Evolutionary conservation across 495 filamentous ascomycete species (phyloP).

Genomic region (Hypoxylon subgilvum): DNA sequence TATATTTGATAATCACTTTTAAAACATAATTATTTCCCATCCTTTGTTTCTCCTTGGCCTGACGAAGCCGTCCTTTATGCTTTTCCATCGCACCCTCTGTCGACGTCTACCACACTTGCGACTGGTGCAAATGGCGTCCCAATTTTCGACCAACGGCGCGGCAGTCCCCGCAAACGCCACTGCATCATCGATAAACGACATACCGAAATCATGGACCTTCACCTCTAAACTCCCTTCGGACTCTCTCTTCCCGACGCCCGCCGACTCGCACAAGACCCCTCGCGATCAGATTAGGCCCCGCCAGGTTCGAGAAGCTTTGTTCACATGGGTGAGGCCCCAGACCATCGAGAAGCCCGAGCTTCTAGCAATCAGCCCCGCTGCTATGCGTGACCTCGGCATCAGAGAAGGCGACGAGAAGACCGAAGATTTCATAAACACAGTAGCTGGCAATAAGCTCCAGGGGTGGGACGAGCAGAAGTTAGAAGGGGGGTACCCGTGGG

Average conservation of each 20-base stretch:
- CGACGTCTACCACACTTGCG: slow-evolving; percentile 27
- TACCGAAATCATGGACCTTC: slow-evolving; percentile 87
- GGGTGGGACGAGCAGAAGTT: slow-evolving; percentile 64
- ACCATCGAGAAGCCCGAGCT: slow-evolving; percentile 72
- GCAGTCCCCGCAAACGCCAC: slow-evolving; percentile 31
- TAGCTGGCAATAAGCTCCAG: slow-evolving; percentile 79
- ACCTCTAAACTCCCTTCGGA: slow-evolving; percentile 81
- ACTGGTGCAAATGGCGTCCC: slow-evolving; percentile 39
- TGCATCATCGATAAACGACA: slow-evolving; percentile 62
- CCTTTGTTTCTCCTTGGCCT: not conserved
- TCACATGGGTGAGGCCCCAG: slow-evolving; percentile 88
- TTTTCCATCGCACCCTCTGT: slow-evolving; percentile 20
- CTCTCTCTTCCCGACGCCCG: slow-evolving; percentile 77
- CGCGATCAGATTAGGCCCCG: slow-evolving; percentile 78
- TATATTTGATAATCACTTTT: not conserved
- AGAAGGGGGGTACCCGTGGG: slow-evolving; percentile 87
- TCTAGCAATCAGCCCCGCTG: slow-evolving; percentile 75
- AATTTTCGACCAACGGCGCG: slow-evolving; percentile 35
- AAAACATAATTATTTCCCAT: not conserved
- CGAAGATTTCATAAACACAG: slow-evolving; percentile 75
- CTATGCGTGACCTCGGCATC: slow-evolving; percentile 80
- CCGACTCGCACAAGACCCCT: slow-evolving; percentile 77
- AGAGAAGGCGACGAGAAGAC: slow-evolving; percentile 67
- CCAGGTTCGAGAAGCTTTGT: slow-evolving; percentile 82
- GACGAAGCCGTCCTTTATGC: slow-evolving; percentile 20